These are phyloP conservation scores for Aegilops speltoides DNA, from an alignment of 176 grass and related monocot genomes.

Conservation along the genomic window DNA sequence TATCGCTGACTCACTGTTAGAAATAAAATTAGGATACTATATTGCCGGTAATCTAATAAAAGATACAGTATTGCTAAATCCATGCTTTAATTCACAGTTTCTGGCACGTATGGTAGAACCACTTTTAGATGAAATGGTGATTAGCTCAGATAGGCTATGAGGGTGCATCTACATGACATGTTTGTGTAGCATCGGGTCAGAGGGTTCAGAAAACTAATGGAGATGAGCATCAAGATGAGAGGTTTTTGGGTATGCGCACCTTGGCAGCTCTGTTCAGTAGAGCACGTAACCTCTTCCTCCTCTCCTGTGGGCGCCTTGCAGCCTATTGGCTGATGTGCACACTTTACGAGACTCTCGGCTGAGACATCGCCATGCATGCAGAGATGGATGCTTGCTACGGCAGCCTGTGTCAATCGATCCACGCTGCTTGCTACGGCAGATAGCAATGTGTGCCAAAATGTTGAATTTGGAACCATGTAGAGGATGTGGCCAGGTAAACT, in stretches of 20 bases:
- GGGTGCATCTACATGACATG: not conserved
- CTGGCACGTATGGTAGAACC: no score
- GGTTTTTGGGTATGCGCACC: not conserved
- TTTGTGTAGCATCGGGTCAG: not conserved
- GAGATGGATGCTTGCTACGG: constrained; percentile 2
- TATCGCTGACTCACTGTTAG: no score
- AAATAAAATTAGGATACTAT: no score
- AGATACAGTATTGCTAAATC: no score
- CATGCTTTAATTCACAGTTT: no score
- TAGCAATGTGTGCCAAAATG: not conserved
- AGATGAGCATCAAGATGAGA: not conserved
- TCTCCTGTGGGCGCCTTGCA: not conserved
- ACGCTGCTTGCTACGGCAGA: not conserved
- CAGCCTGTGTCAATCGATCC: not conserved
- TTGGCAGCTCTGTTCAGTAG: not conserved
- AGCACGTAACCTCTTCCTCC: no score
- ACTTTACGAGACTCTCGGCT: not conserved
- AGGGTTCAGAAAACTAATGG: not conserved
- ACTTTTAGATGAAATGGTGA: no score
- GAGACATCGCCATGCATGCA: not conserved
- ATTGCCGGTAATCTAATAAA: no score
- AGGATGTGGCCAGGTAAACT: no score
- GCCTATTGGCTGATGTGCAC: not conserved
- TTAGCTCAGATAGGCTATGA: no score
- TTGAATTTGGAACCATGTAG: no score